Evolutionary conservation across 164 flowering plant species (phyloP).

Genomic region (Nymphaea thermarum): DNA sequence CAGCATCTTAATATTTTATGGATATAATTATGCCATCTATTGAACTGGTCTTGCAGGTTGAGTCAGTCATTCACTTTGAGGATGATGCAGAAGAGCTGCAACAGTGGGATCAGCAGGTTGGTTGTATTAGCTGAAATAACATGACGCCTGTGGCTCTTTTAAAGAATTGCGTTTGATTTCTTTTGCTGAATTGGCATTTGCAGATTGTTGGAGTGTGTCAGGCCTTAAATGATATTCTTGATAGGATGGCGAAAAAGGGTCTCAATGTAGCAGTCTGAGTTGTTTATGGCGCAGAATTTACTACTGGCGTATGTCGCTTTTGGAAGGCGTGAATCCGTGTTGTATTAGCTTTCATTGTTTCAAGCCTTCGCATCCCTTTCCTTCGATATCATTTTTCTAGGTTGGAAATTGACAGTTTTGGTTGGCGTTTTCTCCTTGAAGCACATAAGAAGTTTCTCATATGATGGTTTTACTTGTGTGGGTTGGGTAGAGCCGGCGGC

Average conservation of each 20-base stretch:
- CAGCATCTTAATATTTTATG: neutral
- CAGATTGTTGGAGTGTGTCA: slow-evolving; percentile 95
- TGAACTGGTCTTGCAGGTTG: slow-evolving; percentile 41
- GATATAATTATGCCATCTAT: neutral
- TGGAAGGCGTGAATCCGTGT: too few relatives aligned
- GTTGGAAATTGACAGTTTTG: too few relatives aligned
- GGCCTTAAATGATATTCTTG: slow-evolving; percentile 82
- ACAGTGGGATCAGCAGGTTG: slow-evolving; percentile 97
- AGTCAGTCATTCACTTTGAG: slow-evolving; percentile 95
- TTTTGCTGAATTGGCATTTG: slow-evolving; percentile 2
- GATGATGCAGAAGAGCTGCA: slow-evolving; percentile 96
- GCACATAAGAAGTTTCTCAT: too few relatives aligned
- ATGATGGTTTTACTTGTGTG: too few relatives aligned
- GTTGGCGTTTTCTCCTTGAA: too few relatives aligned
- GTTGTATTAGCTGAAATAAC: neutral
- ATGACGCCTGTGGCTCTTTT: neutral
- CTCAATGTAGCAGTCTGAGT: slow-evolving; percentile 60
- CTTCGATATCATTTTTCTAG: too few relatives aligned
- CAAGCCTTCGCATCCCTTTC: too few relatives aligned
- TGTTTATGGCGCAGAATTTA: neutral
- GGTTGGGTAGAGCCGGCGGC: too few relatives aligned
- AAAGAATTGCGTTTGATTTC: neutral
- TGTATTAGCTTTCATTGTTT: too few relatives aligned
- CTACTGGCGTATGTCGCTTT: too few relatives aligned
- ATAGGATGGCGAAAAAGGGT: slow-evolving; percentile 89